These are phyloP conservation scores for Davidsoniella virescens DNA, from an alignment of 2,329 filamentous ascomycete species.

Conservation along the genomic window DNA sequence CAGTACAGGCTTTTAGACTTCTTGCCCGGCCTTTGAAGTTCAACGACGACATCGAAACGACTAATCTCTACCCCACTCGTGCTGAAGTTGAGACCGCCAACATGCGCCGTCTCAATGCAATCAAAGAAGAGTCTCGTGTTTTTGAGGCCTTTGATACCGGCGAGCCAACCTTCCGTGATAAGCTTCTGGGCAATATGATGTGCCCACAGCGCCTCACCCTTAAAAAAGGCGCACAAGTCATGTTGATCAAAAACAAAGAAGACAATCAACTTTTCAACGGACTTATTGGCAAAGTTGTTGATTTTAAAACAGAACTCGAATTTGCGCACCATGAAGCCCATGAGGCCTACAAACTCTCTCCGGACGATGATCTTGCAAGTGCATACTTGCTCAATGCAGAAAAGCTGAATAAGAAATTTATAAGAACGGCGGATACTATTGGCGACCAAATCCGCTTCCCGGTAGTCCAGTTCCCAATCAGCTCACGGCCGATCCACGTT, in stretches of 20 bases:
- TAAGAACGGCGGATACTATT: slow-evolving; percentile 29
- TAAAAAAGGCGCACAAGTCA: slow-evolving; percentile 89
- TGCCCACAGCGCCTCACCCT: slow-evolving; percentile 65
- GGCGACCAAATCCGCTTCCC: slow-evolving; percentile 49
- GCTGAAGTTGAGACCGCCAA: slow-evolving; percentile 83
- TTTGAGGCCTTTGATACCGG: slow-evolving; percentile 68
- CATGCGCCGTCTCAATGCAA: slow-evolving; percentile 49
- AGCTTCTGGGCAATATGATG: slow-evolving; percentile 79
- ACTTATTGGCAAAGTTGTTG: slow-evolving; percentile 70
- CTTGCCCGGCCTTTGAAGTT: slow-evolving; percentile 57
- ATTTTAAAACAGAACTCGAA: slow-evolving; percentile 45
- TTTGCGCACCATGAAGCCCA: slow-evolving; percentile 19
- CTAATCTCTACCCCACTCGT: slow-evolving; percentile 85
- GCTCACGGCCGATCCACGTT: slow-evolving; percentile 34
- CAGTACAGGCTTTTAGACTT: slow-evolving; percentile 58
- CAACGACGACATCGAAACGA: slow-evolving; percentile 52
- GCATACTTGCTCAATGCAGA: slow-evolving; percentile 24
- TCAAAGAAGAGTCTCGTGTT: slow-evolving; percentile 50
- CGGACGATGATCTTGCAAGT: no score
- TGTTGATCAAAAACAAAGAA: slow-evolving; percentile 99
- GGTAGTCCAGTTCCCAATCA: slow-evolving; percentile 66
- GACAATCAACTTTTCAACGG: slow-evolving; percentile 76
- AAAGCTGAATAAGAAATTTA: slow-evolving; percentile 41
- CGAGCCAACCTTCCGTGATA: slow-evolving; percentile 55
- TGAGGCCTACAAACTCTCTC: no score